Base-by-base conservation (phyloP, 2,329 filamentous ascomycete species). In the Xylariaceae sp. region DNA sequence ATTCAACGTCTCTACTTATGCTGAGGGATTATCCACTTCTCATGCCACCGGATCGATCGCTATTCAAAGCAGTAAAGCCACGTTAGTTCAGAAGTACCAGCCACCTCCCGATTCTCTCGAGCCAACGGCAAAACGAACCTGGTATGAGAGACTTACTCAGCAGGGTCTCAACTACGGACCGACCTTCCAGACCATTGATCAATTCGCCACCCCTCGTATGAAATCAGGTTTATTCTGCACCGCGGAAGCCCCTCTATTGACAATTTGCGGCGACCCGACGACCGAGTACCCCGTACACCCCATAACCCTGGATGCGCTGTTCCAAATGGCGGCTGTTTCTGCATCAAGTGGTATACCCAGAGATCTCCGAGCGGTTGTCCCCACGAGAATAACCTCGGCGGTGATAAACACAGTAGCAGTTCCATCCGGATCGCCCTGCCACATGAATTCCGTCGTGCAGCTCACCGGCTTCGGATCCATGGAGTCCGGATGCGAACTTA, bases 131-230 rank as follows among this genome's bases (percentile, higher is more conserved):
- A 49, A 41, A 19, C 58, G 58, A 0, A 55, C 41, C 3, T 62
- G 58, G 60, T 61, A 62, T 43, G 39, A 58, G 7, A 53, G 29
- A 26, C 34, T 62, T 11, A 29, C 8, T 8, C n/a, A 55, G 1
- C 31, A 41, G 3, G 60, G 58, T 0, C 37, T 62, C 19, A 60
- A 60, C 26, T 62, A 51, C 26, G 56, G 56, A 1, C 44, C 50
- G 4, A 19, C 29, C 3, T 62, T 62, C 35, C 56, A 59, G 19
- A 32, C 42, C 1, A 57, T 62, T 34, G 35, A 19, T 2, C 19
- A 56, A 0, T 56, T 60, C 27, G 11, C 47, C 6, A 53, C 49
- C 3, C 51, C 53, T 5, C 47, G 54, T 1, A 49, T 49, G 44
- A 55, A 53, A 32, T 8, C 35, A 1, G 27, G 5, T 0, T 19